Evolutionary conservation across 306 rosid genomes (phyloP), one percentile per base, ranked within the genome.

Genomic region (Fragaria iinumae): DNA sequence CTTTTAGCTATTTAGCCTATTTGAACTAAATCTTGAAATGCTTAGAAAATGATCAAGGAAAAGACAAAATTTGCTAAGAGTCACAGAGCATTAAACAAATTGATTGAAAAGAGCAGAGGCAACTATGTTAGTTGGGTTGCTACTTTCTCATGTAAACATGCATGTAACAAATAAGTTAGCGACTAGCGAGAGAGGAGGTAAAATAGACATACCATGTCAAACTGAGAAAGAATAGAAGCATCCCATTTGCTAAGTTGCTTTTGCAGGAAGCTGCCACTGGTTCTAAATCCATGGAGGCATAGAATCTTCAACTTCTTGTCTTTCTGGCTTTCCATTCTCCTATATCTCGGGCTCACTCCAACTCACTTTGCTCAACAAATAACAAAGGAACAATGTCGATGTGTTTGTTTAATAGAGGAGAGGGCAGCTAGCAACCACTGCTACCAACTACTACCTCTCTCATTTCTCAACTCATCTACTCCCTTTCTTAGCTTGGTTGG

Each of bases 261-360:
- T 45, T 84, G 82, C 17, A 93, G 65, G 76, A 93, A 91, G 70
- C 86, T 82, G 9, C 97, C 98, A 74, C 93, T 91, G 71, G 97
- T 93, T 82, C 98, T 87, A 79, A 93, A 91, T 53, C 97, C 98
- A 85, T 91, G 98, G 55, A 93, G 96, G 85, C 98, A 93, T 0
- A 93, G 88, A 45, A 91, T 82, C 87, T 87, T 93, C 83, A 88
- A 79, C 88, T 85, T 88, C 81, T 82, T 84, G 60, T 50, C 84
- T 56, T 44, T 81, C 69, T 76, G 49, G 53, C 13, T 64, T 71
- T 67, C 79, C 79, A 74, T 67, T 21, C n/a, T 71, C 59, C 60
- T 23, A 60, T 10, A 53, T 60, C n/a, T 47, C 12, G 6, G n/a
- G 34, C 60, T 55, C 60, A 55, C 60, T 21, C 8, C 21, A 32